Evolutionary conservation across 176 grass and related monocot species (phyloP).

Genomic region (maize (Zea mays)): Zm-B73-REFERENCE-NAM-5.0 NC_050099.1:37552501-37553000

Average conservation of each 20-base stretch:
- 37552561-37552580: constrained; percentile 90
- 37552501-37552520: constrained; percentile 94
- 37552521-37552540: constrained; percentile 80
- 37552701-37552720: constrained; percentile 56
- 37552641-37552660: constrained; percentile 84
- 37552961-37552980: constrained; percentile 69
- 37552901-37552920: constrained; percentile 64
- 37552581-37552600: constrained; percentile 93
- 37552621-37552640: constrained; percentile 90
- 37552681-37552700: constrained; percentile 74
- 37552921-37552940: constrained; percentile 58
- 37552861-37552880: constrained; percentile 92
- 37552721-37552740: constrained; percentile 47
- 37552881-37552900: constrained; percentile 82
- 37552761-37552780: constrained; percentile 73
- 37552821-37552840: constrained; percentile 88
- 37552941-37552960: constrained; percentile 64
- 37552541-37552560: constrained; percentile 75
- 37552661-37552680: constrained; percentile 63
- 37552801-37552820: constrained; percentile 80
- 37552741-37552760: constrained; percentile 59
- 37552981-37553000: constrained; percentile 70
- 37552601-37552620: constrained; percentile 87
- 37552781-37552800: constrained; percentile 74
- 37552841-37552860: constrained; percentile 95